A percentile compares a stretch with the other conserved stretches of the same genome.
These are phyloP conservation scores for Polyplosphaeria fusca DNA, from an alignment of 495 filamentous ascomycete genomes.

Conservation along the genomic window DNA sequence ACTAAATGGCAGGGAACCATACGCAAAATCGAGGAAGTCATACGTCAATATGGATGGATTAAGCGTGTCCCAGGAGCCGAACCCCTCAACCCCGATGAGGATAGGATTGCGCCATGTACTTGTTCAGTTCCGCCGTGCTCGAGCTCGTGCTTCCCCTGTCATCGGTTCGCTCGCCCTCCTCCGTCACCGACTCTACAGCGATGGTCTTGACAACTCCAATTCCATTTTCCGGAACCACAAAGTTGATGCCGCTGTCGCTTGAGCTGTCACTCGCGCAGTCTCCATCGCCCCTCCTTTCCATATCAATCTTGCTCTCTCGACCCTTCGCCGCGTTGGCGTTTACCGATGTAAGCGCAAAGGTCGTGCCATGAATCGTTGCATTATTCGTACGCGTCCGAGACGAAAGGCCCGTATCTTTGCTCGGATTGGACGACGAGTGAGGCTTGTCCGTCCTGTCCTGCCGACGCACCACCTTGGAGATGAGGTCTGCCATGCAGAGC, in stretches of 20 bases:
- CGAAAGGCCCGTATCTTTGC: neutral
- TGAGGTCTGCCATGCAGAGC: constrained; percentile 20
- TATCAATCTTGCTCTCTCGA: neutral
- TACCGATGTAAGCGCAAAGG: neutral
- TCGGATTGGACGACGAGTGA: neutral
- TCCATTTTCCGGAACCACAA: neutral
- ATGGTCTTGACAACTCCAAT: neutral
- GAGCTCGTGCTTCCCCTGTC: neutral
- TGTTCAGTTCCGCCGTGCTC: neutral
- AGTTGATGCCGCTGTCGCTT: neutral
- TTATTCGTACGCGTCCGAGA: neutral
- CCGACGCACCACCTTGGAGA: constrained; percentile 17
- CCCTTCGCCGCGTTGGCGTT: neutral
- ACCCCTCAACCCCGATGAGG: too few relatives aligned
- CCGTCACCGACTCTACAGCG: neutral
- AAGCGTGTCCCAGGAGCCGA: too few relatives aligned
- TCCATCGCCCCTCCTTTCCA: neutral
- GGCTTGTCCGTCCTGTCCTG: constrained; percentile 1
- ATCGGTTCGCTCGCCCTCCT: neutral
- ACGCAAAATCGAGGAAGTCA: too few relatives aligned
- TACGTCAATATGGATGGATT: too few relatives aligned
- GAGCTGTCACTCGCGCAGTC: neutral
- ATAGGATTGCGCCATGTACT: neutral
- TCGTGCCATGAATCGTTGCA: neutral
- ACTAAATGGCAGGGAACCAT: too few relatives aligned